A percentile compares a stretch with the other conserved stretches of the same genome.
Evolutionary conservation across 805 yeast species (phyloP).

Genomic region (Wickerhamomyces rabaulensis): DNA sequence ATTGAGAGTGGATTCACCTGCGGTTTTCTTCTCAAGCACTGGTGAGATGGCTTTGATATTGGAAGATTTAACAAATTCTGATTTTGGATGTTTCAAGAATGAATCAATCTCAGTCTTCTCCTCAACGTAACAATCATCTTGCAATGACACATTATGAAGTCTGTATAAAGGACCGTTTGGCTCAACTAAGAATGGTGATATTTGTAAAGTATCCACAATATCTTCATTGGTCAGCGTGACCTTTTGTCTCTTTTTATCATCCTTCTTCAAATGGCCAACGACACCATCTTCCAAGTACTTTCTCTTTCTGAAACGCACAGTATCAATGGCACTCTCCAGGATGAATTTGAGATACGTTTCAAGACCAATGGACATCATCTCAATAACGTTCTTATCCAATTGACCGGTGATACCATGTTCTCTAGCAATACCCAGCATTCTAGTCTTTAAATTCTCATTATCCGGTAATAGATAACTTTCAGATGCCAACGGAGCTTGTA

Average conservation of each 20-base stretch:
- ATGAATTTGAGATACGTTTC: slow-evolving; percentile 75
- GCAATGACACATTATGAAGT: slow-evolving; percentile 42
- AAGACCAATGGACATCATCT: slow-evolving; percentile 70
- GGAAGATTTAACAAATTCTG: slow-evolving; percentile 2
- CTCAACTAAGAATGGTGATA: slow-evolving; percentile 64
- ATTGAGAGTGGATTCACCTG: neutral
- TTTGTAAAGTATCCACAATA: slow-evolving; percentile 54
- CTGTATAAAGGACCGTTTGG: slow-evolving; percentile 57
- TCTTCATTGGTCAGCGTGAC: slow-evolving; percentile 60
- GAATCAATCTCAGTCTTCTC: slow-evolving; percentile 20
- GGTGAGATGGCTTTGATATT: slow-evolving; percentile 1
- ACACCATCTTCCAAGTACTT: slow-evolving; percentile 32
- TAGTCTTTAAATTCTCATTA: slow-evolving; percentile 53
- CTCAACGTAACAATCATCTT: slow-evolving; percentile 41
- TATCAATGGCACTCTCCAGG: slow-evolving; percentile 69
- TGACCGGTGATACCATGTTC: slow-evolving; percentile 87
- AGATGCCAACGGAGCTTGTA: slow-evolving; percentile 73
- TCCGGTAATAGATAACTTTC: slow-evolving; percentile 85
- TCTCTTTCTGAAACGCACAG: slow-evolving; percentile 55
- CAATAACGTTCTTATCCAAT: slow-evolving; percentile 73
- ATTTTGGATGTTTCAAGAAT: slow-evolving; percentile 10
- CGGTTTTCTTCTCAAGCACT: neutral
- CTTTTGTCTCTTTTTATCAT: slow-evolving; percentile 17
- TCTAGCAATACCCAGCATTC: slow-evolving; percentile 78
- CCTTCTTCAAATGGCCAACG: neutral